Conservation (phyloP, 176 grass and related monocot species). For the Hordeum vulgare region DNA sequence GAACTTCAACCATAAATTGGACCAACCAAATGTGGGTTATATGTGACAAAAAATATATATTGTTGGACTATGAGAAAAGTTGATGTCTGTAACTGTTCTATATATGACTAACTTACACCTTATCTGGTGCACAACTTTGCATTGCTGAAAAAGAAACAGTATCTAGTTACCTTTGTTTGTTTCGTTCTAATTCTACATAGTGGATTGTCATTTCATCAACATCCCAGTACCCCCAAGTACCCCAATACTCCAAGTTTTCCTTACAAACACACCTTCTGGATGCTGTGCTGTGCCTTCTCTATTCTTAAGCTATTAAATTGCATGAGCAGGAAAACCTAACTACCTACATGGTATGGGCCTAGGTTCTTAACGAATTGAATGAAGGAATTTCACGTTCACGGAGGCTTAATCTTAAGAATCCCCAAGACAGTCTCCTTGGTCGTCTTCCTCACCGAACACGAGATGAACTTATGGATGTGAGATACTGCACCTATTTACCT, state of each 20-base stretch:
- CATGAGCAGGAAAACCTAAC: conserved; percentile 94
- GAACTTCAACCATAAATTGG: too few relatives aligned
- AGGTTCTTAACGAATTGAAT: conserved; percentile 94
- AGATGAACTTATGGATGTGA: conserved; percentile 95
- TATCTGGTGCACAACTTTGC: neutral
- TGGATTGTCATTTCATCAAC: neutral
- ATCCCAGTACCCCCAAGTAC: neutral
- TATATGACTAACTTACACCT: neutral
- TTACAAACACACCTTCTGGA: neutral
- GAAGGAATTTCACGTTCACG: conserved; percentile 86
- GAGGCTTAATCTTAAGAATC: conserved; percentile 88
- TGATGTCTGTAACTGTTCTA: neutral
- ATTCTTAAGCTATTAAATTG: conserved; percentile 65
- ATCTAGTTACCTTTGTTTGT: neutral
- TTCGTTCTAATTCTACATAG: neutral
- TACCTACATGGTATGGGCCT: conserved; percentile 93
- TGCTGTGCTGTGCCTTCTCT: conserved; percentile 22
- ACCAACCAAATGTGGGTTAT: too few relatives aligned
- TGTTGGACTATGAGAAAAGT: neutral
- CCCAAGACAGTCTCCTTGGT: conserved; percentile 83
- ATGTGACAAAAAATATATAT: too few relatives aligned
- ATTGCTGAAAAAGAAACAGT: neutral
- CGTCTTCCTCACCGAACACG: conserved; percentile 64
- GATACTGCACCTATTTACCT: conserved; percentile 17
- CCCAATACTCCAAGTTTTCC: neutral